phyloP scores from a whole-genome alignment of 345 rosid species.

The Excoecaria cochinchinensis region DNA sequence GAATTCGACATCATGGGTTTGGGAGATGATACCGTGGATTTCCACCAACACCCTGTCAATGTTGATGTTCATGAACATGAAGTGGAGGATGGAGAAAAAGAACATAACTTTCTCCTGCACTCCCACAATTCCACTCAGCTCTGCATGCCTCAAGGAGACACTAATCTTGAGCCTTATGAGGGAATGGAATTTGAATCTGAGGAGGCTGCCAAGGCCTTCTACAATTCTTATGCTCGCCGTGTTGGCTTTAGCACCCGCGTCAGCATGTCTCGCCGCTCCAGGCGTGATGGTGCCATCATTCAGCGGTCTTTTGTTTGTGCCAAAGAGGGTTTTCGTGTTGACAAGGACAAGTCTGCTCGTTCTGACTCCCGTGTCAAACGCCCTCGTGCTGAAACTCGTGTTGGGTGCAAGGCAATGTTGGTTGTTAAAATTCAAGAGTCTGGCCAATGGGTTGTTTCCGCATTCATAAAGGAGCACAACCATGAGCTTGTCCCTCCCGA shows the following conservation, averaged over 20 bases:
- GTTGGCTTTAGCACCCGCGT: conserved; percentile 55
- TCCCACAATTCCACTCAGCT: conserved; percentile 21
- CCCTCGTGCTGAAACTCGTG: conserved; percentile 48
- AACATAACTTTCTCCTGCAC: background rate
- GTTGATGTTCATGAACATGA: background rate
- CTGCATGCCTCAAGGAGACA: conserved; percentile 36
- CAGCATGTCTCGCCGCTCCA: conserved; percentile 56
- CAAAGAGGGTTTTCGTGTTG: conserved; percentile 52
- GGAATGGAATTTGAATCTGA: conserved; percentile 65
- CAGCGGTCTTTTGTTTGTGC: conserved; percentile 68
- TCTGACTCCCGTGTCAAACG: conserved; percentile 34
- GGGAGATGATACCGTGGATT: conserved; percentile 37
- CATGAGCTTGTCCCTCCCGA: conserved; percentile 60
- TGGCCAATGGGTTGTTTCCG: conserved; percentile 51
- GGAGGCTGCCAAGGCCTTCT: conserved; percentile 63
- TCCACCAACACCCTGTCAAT: conserved; percentile 22
- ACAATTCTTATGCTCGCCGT: conserved; percentile 61
- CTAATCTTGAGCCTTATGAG: conserved; percentile 53
- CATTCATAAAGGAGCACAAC: conserved; percentile 51
- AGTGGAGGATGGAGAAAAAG: background rate
- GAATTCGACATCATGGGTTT: conserved; percentile 46
- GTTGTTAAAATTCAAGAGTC: conserved; percentile 53
- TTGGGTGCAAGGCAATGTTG: conserved; percentile 55
- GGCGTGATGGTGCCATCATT: conserved; percentile 62
- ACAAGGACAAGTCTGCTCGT: conserved; percentile 9